phyloP scores from a whole-genome alignment of 306 rosid genomes.

The Cucurbita ficifolia region DNA sequence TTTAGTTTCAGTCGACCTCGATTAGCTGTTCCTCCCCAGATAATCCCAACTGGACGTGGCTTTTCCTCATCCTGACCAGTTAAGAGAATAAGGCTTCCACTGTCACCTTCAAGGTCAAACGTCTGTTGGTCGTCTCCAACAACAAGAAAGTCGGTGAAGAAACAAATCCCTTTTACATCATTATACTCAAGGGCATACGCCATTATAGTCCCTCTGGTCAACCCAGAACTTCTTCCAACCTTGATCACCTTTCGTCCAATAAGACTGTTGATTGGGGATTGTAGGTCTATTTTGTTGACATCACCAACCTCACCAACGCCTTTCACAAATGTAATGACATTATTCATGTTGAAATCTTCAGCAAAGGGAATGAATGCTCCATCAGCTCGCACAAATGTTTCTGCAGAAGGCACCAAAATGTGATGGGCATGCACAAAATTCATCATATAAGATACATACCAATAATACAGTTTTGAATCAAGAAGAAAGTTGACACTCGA shows the following conservation, averaged over 20 bases:
- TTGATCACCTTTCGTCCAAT: conserved; percentile 85
- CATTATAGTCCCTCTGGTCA: conserved; percentile 87
- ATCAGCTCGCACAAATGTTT: conserved; percentile 98
- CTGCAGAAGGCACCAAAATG: conserved; percentile 44
- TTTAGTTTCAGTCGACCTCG: conserved; percentile 81
- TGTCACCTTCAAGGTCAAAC: conserved; percentile 19
- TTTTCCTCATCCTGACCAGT: conserved; percentile 62
- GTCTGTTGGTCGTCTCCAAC: conserved; percentile 28
- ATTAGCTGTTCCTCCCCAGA: conserved; percentile 99
- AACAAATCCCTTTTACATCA: conserved; percentile 94
- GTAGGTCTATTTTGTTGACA: conserved; percentile 76
- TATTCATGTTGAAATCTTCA: conserved; percentile 60
- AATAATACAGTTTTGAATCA: neutral
- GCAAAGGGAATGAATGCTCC: conserved; percentile 97
- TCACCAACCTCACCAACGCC: conserved; percentile 88
- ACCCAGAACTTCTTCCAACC: conserved; percentile 98
- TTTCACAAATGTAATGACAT: conserved; percentile 52
- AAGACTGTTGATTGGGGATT: conserved; percentile 81
- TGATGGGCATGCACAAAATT: neutral
- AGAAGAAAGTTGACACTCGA: neutral
- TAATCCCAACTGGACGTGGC: conserved; percentile 85
- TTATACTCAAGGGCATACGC: conserved; percentile 94
- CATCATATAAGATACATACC: neutral
- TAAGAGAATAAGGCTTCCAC: conserved; percentile 95
- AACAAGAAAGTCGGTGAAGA: conserved; percentile 96